Evolutionary conservation across 2,329 filamentous ascomycete species (phyloP), one percentile per base, ranked within the genome.

Genomic region (Aphanocladium album): DNA sequence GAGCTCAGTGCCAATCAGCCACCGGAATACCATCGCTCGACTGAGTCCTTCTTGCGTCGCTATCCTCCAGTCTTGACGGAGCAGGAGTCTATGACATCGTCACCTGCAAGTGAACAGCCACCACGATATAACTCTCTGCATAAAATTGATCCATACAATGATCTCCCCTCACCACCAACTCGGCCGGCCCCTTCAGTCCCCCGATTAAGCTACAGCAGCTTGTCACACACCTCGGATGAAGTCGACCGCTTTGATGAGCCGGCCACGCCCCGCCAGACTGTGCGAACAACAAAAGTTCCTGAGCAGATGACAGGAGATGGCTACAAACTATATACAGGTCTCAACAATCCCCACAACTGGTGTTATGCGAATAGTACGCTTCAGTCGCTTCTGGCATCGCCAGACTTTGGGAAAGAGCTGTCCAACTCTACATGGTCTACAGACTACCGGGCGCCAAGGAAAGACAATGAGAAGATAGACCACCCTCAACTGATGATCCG

Each of bases 301-400:
- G 74, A 72, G 54, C 79, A 72, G 78, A 85, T 67, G 82, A 89
- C 66, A 7, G 64, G 65, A 5, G 68, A 72, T 46, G 63, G 49
- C 30, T 51, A 63, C 30, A 71, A 63, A 41, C 62, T 66, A 43
- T 71, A 71, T 43, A 76, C 90, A 12, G 93, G 93, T 0, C 80
- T 97, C 14, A 77, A 86, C 62, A 97, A 97, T 67, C 90, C 91
- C 45, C 85, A 86, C 1, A 88, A 89, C 51, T 93, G 89, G 65
- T 97, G 93, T 72, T 97, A 96, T 70, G 92, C 95, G 80, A 97
- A 96, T 73, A 88, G 91, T n/a, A 88, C 88, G 0, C 79, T 98
- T 27, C 93, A 98, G 73, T 89, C 89, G 62, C 77, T 97, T 19
- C 89, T 90, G 62, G 88, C 87, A 1, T 93, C 92, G 1, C 70